These are phyloP conservation scores for Erigeron philadelphicus DNA, from an alignment of 140 eudicot genomes.

Conservation along the genomic window DNA sequence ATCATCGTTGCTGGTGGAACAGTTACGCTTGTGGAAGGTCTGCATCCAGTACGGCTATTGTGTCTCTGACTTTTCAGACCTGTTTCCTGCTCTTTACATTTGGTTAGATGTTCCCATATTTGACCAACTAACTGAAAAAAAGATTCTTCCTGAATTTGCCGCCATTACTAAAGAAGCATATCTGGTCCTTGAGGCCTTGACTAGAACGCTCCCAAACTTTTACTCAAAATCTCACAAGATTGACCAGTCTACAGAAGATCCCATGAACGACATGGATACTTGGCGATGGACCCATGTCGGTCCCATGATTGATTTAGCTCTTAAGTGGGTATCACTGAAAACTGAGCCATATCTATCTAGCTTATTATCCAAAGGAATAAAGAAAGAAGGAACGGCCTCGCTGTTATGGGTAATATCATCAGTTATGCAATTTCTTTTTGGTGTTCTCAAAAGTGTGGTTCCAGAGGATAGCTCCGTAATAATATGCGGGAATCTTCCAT, in stretches of 20 bases:
- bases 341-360: slow-evolving; percentile 40
- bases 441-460: slow-evolving; percentile 58
- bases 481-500: slow-evolving; percentile 40
- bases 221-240: slow-evolving; percentile 36
- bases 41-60: slow-evolving; percentile 58
- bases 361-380: slow-evolving; percentile 25
- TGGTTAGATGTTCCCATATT: slow-evolving; percentile 70
- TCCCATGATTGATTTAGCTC: slow-evolving; percentile 70
- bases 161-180: slow-evolving; percentile 65
- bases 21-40: slow-evolving; percentile 78
- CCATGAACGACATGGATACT: slow-evolving; percentile 33
- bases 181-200: slow-evolving; percentile 58
- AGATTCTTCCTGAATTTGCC: slow-evolving; percentile 53
- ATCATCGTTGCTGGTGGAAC: slow-evolving; percentile 69
- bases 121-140: slow-evolving; percentile 41
- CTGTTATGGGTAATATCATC: slow-evolving; percentile 75
- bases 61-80: slow-evolving; percentile 51
- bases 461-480: slow-evolving; percentile 48
- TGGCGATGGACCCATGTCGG: slow-evolving; percentile 77
- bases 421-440: slow-evolving; percentile 55
- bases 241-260: slow-evolving; percentile 20
- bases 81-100: slow-evolving; percentile 64
- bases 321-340: slow-evolving; percentile 54
- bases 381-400: slow-evolving; percentile 34
- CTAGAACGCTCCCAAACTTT: slow-evolving; percentile 64